Evolutionary conservation across 495 filamentous ascomycete genomes (phyloP).

Genomic region (Penicillium nucicola): DNA sequence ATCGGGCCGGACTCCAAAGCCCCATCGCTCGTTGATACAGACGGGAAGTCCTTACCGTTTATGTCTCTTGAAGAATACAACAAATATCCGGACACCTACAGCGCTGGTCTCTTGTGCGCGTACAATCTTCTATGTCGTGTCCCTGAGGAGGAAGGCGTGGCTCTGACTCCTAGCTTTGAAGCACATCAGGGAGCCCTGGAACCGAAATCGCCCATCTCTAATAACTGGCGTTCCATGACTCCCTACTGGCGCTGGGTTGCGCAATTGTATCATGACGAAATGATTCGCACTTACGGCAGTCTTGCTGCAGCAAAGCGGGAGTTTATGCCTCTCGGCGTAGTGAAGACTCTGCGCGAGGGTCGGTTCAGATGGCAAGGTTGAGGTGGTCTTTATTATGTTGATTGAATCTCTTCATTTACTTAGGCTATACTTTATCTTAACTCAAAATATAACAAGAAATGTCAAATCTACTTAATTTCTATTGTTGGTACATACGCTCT

Average conservation of each 20-base stretch:
- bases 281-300: conserved; percentile 58
- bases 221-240: conserved; percentile 40
- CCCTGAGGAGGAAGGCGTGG: conserved; percentile 35
- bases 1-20: conserved; percentile 10
- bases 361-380: conserved; percentile 58
- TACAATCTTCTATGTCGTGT: conserved; percentile 37
- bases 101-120: conserved; percentile 23
- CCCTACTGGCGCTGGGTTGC: conserved; percentile 63
- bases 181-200: conserved; percentile 24
- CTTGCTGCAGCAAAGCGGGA: conserved; percentile 60
- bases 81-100: conserved; percentile 48
- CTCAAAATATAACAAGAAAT: too few species aligned
- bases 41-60: conserved; percentile 35
- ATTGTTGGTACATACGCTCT: too few species aligned
- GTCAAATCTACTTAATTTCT: too few species aligned
- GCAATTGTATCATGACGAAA: conserved; percentile 56
- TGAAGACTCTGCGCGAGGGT: conserved; percentile 58
- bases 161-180: conserved; percentile 23
- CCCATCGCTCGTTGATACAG: conserved; percentile 7
- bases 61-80: conserved; percentile 54
- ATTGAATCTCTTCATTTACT: neutral
- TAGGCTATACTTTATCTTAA: too few species aligned
- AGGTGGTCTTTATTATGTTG: neutral
- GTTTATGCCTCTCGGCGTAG: conserved; percentile 61
- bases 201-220: conserved; percentile 18